phyloP scores from a whole-genome alignment of 2,329 filamentous ascomycete species.

The Ophiostoma piceae region DNA sequence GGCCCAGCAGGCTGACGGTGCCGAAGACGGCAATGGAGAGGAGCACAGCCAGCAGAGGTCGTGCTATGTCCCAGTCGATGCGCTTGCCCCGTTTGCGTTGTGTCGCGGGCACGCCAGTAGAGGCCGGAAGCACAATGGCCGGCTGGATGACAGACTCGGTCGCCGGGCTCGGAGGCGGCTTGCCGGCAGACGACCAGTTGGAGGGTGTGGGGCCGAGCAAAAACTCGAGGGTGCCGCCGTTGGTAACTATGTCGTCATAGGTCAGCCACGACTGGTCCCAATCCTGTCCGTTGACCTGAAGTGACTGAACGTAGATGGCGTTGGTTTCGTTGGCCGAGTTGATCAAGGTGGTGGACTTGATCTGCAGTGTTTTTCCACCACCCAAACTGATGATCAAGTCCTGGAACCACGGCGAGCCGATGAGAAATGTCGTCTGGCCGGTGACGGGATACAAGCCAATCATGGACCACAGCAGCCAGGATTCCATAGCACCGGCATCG shows the following conservation, averaged over 20 bases:
- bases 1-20: neutral
- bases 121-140: neutral
- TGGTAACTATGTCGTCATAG: neutral
- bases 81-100: neutral
- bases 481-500: slow-evolving; percentile 69
- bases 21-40: neutral
- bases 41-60: neutral
- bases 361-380: slow-evolving; percentile 35
- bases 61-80: neutral
- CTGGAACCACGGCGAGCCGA: slow-evolving; percentile 59
- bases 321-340: neutral
- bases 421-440: slow-evolving; percentile 62
- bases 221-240: neutral
- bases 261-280: slow-evolving; percentile 1
- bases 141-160: neutral
- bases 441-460: slow-evolving; percentile 64
- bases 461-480: slow-evolving; percentile 64
- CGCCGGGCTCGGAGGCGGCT: neutral
- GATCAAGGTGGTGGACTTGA: neutral
- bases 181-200: slow-evolving; percentile 1
- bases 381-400: slow-evolving; percentile 56
- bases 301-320: neutral
- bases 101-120: neutral
- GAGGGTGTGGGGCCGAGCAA: neutral
- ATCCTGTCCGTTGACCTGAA: neutral